These are phyloP conservation scores for Rhododendron vialii DNA, from an alignment of 148 eudicot genomes.

Conservation along the genomic window DNA sequence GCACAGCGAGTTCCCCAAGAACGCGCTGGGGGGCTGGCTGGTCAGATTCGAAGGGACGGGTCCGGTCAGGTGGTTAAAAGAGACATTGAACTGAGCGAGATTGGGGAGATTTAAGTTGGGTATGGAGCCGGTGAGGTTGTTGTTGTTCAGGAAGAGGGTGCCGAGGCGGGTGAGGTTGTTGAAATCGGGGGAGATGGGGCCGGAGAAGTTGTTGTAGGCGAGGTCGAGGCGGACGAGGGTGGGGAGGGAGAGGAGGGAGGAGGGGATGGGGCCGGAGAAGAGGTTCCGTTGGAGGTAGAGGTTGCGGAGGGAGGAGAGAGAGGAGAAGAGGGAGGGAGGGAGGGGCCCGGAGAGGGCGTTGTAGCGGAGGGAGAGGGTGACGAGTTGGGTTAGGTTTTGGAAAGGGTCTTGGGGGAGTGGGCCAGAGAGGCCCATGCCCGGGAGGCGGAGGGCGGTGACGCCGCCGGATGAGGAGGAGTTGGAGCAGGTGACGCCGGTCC, in stretches of 20 bases:
- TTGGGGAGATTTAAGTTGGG: slow-evolving; percentile 42
- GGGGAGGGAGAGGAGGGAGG: slow-evolving; percentile 19
- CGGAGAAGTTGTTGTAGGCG: slow-evolving; percentile 47
- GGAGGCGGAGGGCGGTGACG: slow-evolving; percentile 53
- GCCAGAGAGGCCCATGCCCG: slow-evolving; percentile 37
- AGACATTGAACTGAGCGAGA: slow-evolving; percentile 47
- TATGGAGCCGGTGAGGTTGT: slow-evolving; percentile 43
- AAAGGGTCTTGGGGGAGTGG: slow-evolving; percentile 28
- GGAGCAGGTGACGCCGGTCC: slow-evolving; percentile 55
- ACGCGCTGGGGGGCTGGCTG: slow-evolving; percentile 25
- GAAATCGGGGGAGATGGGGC: slow-evolving; percentile 35
- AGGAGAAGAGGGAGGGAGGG: slow-evolving; percentile 7
- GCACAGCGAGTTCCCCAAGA: slow-evolving; percentile 50
- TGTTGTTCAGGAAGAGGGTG: slow-evolving; percentile 43
- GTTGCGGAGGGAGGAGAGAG: slow-evolving; percentile 27
- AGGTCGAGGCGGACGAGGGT: slow-evolving; percentile 40
- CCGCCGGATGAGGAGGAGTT: not conserved
- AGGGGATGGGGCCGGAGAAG: slow-evolving; percentile 50
- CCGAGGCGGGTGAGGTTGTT: slow-evolving; percentile 39
- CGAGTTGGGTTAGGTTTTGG: slow-evolving; percentile 27
- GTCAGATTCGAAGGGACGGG: slow-evolving; percentile 33
- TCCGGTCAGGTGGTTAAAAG: slow-evolving; percentile 51
- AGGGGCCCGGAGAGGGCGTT: slow-evolving; percentile 30
- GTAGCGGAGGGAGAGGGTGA: slow-evolving; percentile 35
- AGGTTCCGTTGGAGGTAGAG: slow-evolving; percentile 50